Percentiles rank a stretch among this genome's conserved stretches.
Evolutionary conservation across 1,139 yeast genomes (phyloP).

Genomic region (Pichia terricola): DNA sequence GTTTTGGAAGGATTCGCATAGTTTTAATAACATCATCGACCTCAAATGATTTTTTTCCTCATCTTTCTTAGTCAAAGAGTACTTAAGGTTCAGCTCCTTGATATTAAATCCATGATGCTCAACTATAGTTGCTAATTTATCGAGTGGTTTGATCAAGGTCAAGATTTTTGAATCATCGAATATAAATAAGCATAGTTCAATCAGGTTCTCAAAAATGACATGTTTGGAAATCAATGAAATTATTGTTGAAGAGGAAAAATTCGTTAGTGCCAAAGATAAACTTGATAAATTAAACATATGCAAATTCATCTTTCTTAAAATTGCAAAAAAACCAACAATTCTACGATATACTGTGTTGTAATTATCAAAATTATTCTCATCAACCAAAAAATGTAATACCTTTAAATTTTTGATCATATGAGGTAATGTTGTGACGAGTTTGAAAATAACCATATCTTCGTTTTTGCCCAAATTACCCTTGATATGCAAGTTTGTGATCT

Average conservation of each 20-base stretch:
- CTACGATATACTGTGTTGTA: conserved; percentile 23
- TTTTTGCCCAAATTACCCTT: conserved; percentile 20
- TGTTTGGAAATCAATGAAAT: conserved; percentile 20
- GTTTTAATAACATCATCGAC: conserved; percentile 22
- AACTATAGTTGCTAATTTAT: conserved; percentile 17
- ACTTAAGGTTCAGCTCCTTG: conserved; percentile 17
- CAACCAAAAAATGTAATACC: conserved; percentile 20
- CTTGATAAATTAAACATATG: conserved; percentile 17
- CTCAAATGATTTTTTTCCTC: conserved; percentile 23
- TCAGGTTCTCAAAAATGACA: conserved; percentile 21
- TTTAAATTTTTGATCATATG: conserved; percentile 16
- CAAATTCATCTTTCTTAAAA: conserved; percentile 20
- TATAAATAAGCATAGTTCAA: conserved; percentile 18
- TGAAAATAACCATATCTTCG: conserved; percentile 25
- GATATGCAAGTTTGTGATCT: conserved; percentile 15
- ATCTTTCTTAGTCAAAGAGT: conserved; percentile 17
- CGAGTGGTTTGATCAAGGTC: conserved; percentile 21
- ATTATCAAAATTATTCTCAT: conserved; percentile 12
- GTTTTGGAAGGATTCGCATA: conserved; percentile 19
- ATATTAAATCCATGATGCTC: conserved; percentile 18
- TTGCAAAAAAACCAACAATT: conserved; percentile 22
- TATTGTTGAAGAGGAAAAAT: conserved; percentile 23
- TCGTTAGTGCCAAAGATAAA: conserved; percentile 23
- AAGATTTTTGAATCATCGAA: conserved; percentile 23
- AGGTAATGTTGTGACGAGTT: conserved; percentile 20